These are phyloP conservation scores for Mangifera indica DNA, from an alignment of 345 rosid species.

Conservation along the genomic window DNA sequence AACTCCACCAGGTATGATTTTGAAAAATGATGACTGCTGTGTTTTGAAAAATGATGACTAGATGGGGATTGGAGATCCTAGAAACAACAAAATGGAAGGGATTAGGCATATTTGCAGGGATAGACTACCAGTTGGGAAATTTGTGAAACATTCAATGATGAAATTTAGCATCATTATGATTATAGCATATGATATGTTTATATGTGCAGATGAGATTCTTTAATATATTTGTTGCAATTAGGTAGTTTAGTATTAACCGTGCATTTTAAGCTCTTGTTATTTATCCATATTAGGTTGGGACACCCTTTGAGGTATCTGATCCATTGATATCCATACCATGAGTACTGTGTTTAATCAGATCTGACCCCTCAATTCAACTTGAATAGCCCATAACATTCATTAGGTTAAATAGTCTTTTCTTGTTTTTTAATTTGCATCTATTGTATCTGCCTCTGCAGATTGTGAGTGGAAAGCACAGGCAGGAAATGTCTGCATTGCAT, in stretches of 20 bases:
- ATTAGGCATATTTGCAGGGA: not conserved
- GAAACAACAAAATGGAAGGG: not conserved
- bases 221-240: not conserved
- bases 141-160: not conserved
- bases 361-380: not conserved
- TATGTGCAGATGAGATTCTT: not conserved
- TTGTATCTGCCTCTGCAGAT: conserved; percentile 38
- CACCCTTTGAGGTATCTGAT: not conserved
- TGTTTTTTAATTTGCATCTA: not conserved
- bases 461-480: conserved; percentile 99
- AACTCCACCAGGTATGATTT: conserved; percentile 83
- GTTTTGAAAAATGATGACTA: conserved; percentile 1
- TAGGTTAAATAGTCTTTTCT: not conserved
- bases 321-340: not conserved
- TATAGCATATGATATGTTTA: not conserved
- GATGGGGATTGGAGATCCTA: not conserved
- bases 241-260: not conserved
- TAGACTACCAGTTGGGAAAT: not conserved
- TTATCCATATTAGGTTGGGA: not conserved
- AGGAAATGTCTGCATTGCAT: conserved; percentile 79
- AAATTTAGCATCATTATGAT: not conserved
- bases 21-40: not conserved
- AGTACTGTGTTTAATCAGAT: not conserved
- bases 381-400: not conserved
- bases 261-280: not conserved